These are phyloP conservation scores for Bimuria novae-zelandiae DNA, from an alignment of 2,329 filamentous ascomycete genomes.

Conservation along the genomic window DNA sequence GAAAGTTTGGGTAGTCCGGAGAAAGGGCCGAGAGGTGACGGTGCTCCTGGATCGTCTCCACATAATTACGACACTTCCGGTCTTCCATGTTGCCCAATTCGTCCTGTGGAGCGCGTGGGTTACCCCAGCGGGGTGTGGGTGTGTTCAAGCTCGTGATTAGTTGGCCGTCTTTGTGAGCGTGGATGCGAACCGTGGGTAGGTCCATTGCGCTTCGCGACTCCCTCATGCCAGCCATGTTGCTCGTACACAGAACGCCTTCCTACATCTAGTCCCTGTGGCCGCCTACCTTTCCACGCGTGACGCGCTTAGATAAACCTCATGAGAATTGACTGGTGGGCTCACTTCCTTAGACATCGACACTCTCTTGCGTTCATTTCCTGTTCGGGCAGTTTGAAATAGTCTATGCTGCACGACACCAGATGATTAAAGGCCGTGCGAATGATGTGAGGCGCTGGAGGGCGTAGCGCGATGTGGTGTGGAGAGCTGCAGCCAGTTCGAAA, in stretches of 20 bases:
- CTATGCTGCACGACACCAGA: neutral
- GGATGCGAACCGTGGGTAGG: no score
- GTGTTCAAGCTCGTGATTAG: no score
- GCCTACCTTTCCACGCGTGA: neutral
- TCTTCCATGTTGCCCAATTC: no score
- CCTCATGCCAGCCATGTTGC: no score
- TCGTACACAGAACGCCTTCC: neutral
- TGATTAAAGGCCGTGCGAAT: conserved; percentile 3
- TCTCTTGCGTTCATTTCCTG: neutral
- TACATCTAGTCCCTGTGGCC: neutral
- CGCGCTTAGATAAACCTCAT: neutral
- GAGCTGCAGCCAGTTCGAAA: no score
- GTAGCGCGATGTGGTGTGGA: neutral
- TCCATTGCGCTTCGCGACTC: no score
- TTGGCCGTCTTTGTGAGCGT: no score
- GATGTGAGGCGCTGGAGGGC: neutral
- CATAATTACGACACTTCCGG: no score
- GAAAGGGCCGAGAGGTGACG: neutral
- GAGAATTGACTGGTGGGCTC: conserved; percentile 10
- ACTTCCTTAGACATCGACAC: conserved; percentile 7
- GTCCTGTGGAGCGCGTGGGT: no score
- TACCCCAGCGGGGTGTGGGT: no score
- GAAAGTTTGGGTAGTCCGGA: neutral
- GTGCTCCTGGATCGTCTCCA: no score
- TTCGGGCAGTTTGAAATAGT: conserved; percentile 1